Evolutionary conservation across 2,329 filamentous ascomycete genomes (phyloP), one percentile per base, ranked within the genome.

Genomic region (Pyrenochaeta sp.): DNA sequence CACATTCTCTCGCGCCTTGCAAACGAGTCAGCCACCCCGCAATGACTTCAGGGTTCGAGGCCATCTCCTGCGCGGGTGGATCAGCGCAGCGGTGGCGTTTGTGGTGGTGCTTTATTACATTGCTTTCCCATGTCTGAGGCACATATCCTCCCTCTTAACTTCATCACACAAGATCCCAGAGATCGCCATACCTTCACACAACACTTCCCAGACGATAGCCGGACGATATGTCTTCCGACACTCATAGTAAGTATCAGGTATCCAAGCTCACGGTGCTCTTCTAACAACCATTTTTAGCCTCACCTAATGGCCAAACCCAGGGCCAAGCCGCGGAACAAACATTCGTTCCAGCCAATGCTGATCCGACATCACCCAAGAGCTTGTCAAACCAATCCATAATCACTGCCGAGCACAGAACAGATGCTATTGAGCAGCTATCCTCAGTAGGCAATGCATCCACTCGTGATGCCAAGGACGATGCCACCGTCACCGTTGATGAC

Each of bases 21-120:
- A 52, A 55, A 45, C 36, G 49, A 59, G 58, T 59, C 50, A 56
- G 56, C 58, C 54, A 54, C 55, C 40, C 40, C 57, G 60, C 50
- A 32, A 68, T 67, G 61, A 59, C 52, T 59, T 48, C 39, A 49
- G 48, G 42, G 55, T 54, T 64, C 56, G 54, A 45, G 57, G 54
- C 61, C 42, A 49, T 58, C 55, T 46, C 36, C 44, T 43, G 44
- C 52, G 55, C 58, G 43, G 30, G 59, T 58, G 59, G 62, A 62
- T 58, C 27, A 56, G 46, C 37, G 58, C 43, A 58, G 59, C 50
- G 56, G 65, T 62, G 56, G 61, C 57, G 50, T 63, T 66, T 52
- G 63, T 51, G 61, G 62, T 54, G 57, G 49, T 58, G 64, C 72
- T 74, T 77, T 75, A 77, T 72, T 74, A 76, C 64, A 53, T 56